Percentiles rank a stretch among this genome's conserved stretches.
phyloP scores from a whole-genome alignment of 306 rosid species.

The Glycine tomentella region DNA sequence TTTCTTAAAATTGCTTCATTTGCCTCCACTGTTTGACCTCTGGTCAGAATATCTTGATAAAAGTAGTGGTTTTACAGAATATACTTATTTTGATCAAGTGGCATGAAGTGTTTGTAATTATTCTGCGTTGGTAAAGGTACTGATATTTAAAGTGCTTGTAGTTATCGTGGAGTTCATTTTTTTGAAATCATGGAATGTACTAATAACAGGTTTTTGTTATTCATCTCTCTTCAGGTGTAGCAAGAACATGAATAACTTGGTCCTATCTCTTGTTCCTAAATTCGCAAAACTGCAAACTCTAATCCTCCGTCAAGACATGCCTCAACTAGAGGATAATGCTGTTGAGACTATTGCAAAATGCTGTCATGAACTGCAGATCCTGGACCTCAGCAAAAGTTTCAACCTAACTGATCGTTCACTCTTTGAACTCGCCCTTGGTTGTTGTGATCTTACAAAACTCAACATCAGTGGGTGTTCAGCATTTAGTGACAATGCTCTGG shows the following conservation, averaged over 20 bases:
- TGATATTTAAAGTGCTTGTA: conserved; percentile 9
- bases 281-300: conserved; percentile 78
- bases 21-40: too few species aligned
- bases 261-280: conserved; percentile 79
- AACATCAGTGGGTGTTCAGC: conserved; percentile 88
- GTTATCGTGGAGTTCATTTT: conserved; percentile 20
- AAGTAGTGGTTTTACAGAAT: not conserved
- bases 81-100: conserved; percentile 11
- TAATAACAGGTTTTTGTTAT: not conserved
- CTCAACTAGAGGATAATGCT: conserved; percentile 84
- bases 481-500: conserved; percentile 80
- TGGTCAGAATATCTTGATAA: not conserved
- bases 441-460: conserved; percentile 72
- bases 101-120: not conserved
- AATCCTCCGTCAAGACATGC: conserved; percentile 83
- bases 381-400: conserved; percentile 97
- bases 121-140: not conserved
- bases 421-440: conserved; percentile 75
- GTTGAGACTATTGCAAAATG: conserved; percentile 73
- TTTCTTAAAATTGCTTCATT: too few species aligned
- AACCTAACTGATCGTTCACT: conserved; percentile 81
- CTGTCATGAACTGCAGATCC: conserved; percentile 84
- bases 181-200: not conserved
- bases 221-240: conserved; percentile 72
- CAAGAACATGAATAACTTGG: conserved; percentile 90